Evolutionary conservation across 257 asterid genomes (phyloP).

Genomic region (Penstemon eatonii): DNA sequence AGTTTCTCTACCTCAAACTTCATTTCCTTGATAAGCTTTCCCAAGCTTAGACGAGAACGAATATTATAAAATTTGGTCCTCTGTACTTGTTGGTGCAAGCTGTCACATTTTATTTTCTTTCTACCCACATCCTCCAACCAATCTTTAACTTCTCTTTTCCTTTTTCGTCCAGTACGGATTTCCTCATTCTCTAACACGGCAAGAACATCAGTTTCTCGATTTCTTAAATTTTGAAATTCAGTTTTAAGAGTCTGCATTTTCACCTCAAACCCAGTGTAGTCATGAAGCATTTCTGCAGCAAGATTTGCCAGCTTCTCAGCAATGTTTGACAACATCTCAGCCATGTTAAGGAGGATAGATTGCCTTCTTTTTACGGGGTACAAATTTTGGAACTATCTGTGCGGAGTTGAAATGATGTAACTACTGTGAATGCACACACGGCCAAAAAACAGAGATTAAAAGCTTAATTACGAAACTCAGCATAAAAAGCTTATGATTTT

Average conservation of each 20-base stretch:
- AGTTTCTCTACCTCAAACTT: constrained; percentile 25
- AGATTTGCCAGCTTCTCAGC: constrained; percentile 25
- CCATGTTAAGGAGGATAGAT: neutral
- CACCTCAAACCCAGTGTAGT: constrained; percentile 18
- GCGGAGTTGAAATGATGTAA: too few species aligned
- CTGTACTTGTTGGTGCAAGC: constrained; percentile 19
- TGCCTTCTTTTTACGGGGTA: too few species aligned
- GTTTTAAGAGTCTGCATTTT: constrained; percentile 18
- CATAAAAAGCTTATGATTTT: too few species aligned
- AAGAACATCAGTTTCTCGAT: constrained; percentile 26
- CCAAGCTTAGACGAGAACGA: constrained; percentile 16
- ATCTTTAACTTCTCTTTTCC: constrained; percentile 32
- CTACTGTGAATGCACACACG: too few species aligned
- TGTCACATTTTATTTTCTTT: constrained; percentile 21
- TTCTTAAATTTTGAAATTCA: constrained; percentile 15
- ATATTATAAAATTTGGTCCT: constrained; percentile 22
- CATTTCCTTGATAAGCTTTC: constrained; percentile 19
- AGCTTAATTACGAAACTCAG: too few species aligned
- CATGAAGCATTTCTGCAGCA: constrained; percentile 20
- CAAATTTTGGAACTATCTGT: too few species aligned
- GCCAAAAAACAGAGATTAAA: too few species aligned
- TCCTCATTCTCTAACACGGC: constrained; percentile 26
- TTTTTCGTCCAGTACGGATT: constrained; percentile 16
- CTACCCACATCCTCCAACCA: constrained; percentile 17
- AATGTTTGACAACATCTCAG: constrained; percentile 26